Conservation (phyloP, 2,329 filamentous ascomycete species). For the Apiospora saccharicola region DNA sequence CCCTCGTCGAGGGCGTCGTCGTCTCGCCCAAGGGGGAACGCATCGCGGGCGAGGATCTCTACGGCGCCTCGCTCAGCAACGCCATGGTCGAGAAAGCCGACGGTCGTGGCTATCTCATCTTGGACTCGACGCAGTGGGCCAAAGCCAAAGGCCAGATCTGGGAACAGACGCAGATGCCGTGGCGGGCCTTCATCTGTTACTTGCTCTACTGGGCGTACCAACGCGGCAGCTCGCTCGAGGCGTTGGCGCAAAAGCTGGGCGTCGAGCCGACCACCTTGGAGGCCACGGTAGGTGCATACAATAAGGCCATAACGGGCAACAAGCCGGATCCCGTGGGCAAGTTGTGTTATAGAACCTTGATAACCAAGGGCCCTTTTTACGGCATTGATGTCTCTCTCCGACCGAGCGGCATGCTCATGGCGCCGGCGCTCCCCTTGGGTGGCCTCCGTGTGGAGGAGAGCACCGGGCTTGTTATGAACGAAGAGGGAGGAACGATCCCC, state of each 20-base stretch:
- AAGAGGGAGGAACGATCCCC: not conserved
- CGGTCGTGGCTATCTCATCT: conserved; percentile 27
- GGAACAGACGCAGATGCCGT: conserved; percentile 27
- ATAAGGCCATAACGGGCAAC: conserved; percentile 19
- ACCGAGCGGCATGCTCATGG: conserved; percentile 3
- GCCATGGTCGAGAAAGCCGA: conserved; percentile 25
- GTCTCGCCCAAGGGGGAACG: conserved; percentile 26
- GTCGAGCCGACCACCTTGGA: not conserved
- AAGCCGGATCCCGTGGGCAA: conserved; percentile 25
- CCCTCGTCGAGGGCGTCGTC: conserved; percentile 28
- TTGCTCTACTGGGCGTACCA: conserved; percentile 24
- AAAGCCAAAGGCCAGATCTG: conserved; percentile 25
- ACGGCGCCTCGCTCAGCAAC: conserved; percentile 27
- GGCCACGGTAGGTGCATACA: conserved; percentile 22
- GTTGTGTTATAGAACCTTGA: conserved; percentile 17
- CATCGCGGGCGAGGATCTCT: conserved; percentile 25
- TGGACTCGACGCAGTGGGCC: conserved; percentile 29
- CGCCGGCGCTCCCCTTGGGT: conserved; percentile 21
- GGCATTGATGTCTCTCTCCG: conserved; percentile 23
- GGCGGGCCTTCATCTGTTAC: conserved; percentile 19
- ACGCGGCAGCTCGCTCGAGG: conserved; percentile 26
- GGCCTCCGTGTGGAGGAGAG: conserved; percentile 24
- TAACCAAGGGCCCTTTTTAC: conserved; percentile 23
- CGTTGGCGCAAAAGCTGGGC: conserved; percentile 21
- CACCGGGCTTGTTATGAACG: conserved; percentile 19